Conservation (phyloP, 2,329 filamentous ascomycete genomes). For the Penicillium palitans region DNA sequence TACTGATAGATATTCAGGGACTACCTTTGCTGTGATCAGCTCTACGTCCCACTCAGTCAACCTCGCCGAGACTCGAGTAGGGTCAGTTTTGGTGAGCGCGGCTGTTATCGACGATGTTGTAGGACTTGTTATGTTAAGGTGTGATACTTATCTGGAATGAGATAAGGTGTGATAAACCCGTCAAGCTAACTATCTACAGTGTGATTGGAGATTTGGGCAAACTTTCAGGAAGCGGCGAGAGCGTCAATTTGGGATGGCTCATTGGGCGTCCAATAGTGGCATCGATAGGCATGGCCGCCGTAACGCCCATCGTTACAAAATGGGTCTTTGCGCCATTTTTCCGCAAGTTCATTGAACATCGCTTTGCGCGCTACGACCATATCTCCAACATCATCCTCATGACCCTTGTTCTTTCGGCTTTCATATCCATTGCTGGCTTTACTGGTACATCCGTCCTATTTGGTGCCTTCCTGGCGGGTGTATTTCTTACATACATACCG, state of each 20-base stretch:
- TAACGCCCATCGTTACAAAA: slow-evolving; percentile 40
- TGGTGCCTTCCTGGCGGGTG: slow-evolving; percentile 39
- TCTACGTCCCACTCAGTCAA: slow-evolving; percentile 38
- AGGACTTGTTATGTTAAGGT: slow-evolving; percentile 43
- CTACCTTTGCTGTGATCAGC: slow-evolving; percentile 34
- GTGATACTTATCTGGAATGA: not conserved
- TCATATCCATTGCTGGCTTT: slow-evolving; percentile 37
- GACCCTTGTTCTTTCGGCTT: slow-evolving; percentile 35
- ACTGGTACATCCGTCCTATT: slow-evolving; percentile 43
- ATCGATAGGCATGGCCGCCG: slow-evolving; percentile 37
- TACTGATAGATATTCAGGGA: slow-evolving; percentile 20
- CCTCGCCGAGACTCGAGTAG: slow-evolving; percentile 46
- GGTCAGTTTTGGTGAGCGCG: slow-evolving; percentile 48
- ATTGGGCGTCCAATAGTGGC: slow-evolving; percentile 44
- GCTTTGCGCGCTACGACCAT: slow-evolving; percentile 36
- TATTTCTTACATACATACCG: slow-evolving; percentile 40
- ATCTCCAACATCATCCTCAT: slow-evolving; percentile 40
- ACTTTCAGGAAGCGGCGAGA: slow-evolving; percentile 15
- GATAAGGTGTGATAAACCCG: too few species aligned
- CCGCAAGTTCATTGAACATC: slow-evolving; percentile 37
- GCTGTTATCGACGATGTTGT: slow-evolving; percentile 51
- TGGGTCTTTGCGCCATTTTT: slow-evolving; percentile 43
- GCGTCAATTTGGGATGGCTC: slow-evolving; percentile 37
- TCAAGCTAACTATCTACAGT: slow-evolving; percentile 6
- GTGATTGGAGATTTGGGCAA: slow-evolving; percentile 37